Evolutionary conservation across 176 grass and related monocot genomes (phyloP), one percentile per base, ranked within the genome.

Genomic region (Cymbopogon citratus): DNA sequence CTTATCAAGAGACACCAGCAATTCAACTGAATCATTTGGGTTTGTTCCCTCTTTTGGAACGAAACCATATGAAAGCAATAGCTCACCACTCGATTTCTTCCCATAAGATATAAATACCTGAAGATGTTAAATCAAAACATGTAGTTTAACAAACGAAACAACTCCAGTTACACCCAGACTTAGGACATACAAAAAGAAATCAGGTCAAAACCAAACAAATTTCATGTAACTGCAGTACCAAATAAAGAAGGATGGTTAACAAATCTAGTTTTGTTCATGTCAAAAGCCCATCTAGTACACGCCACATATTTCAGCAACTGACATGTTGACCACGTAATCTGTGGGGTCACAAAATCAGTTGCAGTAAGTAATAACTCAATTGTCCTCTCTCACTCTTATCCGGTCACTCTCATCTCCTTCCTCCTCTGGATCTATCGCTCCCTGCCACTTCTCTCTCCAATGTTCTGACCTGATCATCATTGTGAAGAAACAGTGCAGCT

Each of bases 51-150:
- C 95, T 83, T 91, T 98, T 44, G 95, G 88, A 65, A 98, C 92
- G 88, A 98, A 98, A 78, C 95, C 95, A 86, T 98, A 95, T 75
- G 95, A 98, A 79, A 95, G 92, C 88, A 98, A 91, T 78, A 98
- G 79, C 71, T 98, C 95, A 64, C 95, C 95, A 69, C 86, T 95
- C 65, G 95, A 95, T 85, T 98, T 98, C 85, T 93, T 98, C 8
- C 92, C 90, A 13, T 95, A 98, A 18, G 95, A 98, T 90, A 98
- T 98, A 80, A 95, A 98, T 60, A 98, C 92, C 95, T 98, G 75
- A 54, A 68, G 46, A 83, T 3, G 2, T 59, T 26, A 90, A 75
- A 77, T 66, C 31, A 5, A 81, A 82, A 29, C 6, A 18, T 3
- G 69, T 6, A 51, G 71, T 70, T 78, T 82, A 82, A 36, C 0